A percentile compares a stretch with the other conserved stretches of the same genome.
Evolutionary conservation across 2,329 filamentous ascomycete genomes (phyloP).

Genomic region (Geosmithia morbida): DNA sequence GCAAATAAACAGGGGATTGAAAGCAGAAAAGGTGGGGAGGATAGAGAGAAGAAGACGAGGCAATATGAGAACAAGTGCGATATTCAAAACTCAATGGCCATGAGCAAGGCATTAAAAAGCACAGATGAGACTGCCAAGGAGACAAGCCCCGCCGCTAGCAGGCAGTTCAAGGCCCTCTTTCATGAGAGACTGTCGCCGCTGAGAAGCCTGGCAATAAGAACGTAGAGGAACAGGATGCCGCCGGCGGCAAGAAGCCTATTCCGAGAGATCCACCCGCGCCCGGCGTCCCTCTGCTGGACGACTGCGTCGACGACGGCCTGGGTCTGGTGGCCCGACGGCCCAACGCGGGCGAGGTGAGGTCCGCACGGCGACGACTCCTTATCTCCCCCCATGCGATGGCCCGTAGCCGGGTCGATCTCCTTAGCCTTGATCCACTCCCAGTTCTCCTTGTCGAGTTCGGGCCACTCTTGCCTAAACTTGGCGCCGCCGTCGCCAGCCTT

Average conservation of each 20-base stretch:
- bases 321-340: conserved; percentile 46
- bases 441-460: conserved; percentile 79
- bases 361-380: conserved; percentile 33
- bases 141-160: background rate
- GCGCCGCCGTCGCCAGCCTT: conserved; percentile 85
- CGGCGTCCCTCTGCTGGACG: conserved; percentile 63
- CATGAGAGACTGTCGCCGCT: conserved; percentile 23
- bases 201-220: conserved; percentile 63
- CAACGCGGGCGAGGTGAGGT: conserved; percentile 36
- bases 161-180: background rate
- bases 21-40: background rate
- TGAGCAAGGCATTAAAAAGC: background rate
- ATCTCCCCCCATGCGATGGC: conserved; percentile 37
- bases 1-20: background rate
- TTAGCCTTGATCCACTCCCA: conserved; percentile 82
- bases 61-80: background rate
- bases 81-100: background rate
- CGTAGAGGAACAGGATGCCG: conserved; percentile 64
- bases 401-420: conserved; percentile 64
- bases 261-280: conserved; percentile 65
- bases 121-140: background rate
- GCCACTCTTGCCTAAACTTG: conserved; percentile 83
- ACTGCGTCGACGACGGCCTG: conserved; percentile 64
- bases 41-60: background rate
- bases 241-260: conserved; percentile 67